Percentiles rank a stretch among this genome's conserved stretches.
Evolutionary conservation across 345 rosid genomes (phyloP).

Genomic region (Hibiscus trionum): DNA sequence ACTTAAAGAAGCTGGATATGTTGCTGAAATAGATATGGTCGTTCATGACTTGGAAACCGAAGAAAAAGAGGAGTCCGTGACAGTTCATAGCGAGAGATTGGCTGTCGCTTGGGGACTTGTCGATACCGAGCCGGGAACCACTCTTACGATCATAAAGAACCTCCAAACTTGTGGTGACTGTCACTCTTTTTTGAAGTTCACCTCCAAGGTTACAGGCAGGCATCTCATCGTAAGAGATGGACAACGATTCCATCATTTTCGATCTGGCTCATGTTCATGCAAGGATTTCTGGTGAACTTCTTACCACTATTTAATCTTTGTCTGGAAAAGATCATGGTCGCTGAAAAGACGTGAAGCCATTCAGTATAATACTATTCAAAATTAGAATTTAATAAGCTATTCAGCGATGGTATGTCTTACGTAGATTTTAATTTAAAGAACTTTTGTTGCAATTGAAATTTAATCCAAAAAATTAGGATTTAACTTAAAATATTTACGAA

Average conservation of each 20-base stretch:
- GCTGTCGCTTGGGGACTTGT: conserved; percentile 51
- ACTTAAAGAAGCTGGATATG: conserved; percentile 38
- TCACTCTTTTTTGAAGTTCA: conserved; percentile 44
- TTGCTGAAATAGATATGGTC: conserved; percentile 35
- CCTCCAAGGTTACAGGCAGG: conserved; percentile 30
- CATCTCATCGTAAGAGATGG: conserved; percentile 45
- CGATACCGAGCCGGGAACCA: conserved; percentile 29
- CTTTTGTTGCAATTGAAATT: no score
- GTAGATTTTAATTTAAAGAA: no score
- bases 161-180: conserved; percentile 49
- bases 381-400: no score
- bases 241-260: conserved; percentile 52
- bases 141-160: conserved; percentile 46
- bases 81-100: conserved; percentile 46
- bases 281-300: conserved; percentile 42
- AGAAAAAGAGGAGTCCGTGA: conserved; percentile 48
- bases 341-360: no score
- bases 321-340: not conserved
- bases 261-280: conserved; percentile 49
- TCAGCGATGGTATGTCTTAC: no score
- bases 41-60: conserved; percentile 42
- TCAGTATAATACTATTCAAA: no score
- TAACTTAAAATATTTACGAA: no score
- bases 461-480: no score
- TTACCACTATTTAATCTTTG: not conserved